Evolutionary conservation across 2,329 filamentous ascomycete genomes (phyloP).

Genomic region (Hysterium pulicare): DNA sequence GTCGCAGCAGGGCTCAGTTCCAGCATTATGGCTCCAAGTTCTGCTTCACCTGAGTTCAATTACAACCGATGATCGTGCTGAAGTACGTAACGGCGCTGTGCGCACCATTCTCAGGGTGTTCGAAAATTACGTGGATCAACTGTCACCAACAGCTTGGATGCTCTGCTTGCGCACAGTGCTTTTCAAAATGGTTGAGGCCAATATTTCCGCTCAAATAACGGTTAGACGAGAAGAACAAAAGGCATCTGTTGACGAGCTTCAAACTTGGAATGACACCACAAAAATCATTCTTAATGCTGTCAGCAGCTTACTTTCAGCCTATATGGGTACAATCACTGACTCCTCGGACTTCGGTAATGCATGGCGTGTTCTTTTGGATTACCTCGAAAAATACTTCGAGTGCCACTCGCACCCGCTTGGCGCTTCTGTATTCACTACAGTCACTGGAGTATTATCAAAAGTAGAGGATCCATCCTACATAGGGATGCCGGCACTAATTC

Average conservation of each 20-base stretch:
- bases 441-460: conserved; percentile 39
- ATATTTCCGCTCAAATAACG: conserved; percentile 38
- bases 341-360: conserved; percentile 66
- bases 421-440: conserved; percentile 40
- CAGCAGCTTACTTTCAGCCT: conserved; percentile 64
- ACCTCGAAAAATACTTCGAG: conserved; percentile 56
- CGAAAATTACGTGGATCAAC: conserved; percentile 80
- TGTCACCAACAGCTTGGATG: conserved; percentile 76
- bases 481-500: conserved; percentile 23
- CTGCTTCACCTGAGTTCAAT: conserved; percentile 68
- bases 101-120: conserved; percentile 90
- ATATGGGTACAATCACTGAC: conserved; percentile 68
- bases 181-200: conserved; percentile 70
- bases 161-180: conserved; percentile 78
- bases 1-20: conserved; percentile 59
- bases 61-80: conserved; percentile 67
- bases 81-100: conserved; percentile 81
- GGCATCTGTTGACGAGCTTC: conserved; percentile 18
- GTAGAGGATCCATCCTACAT: conserved; percentile 18
- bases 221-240: conserved; percentile 11
- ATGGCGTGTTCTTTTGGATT: conserved; percentile 70
- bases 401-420: conserved; percentile 40
- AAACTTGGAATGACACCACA: conserved; percentile 40
- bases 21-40: conserved; percentile 75
- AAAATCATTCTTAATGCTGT: conserved; percentile 36